phyloP scores from a whole-genome alignment of 192 early-diverging fungal genomes.

The Backusella psychrophila region DNA sequence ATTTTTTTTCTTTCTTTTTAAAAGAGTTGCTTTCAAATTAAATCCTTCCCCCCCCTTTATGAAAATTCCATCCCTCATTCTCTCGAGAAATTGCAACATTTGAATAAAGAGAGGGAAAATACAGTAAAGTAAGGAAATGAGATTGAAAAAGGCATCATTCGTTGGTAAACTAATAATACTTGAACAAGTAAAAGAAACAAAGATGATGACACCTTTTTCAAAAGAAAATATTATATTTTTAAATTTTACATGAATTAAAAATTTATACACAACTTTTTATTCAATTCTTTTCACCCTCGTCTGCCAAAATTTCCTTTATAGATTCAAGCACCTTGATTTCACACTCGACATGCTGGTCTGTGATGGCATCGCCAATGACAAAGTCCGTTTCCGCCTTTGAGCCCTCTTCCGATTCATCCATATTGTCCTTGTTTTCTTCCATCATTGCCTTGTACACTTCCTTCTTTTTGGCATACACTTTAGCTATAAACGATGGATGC shows the following conservation, averaged over 20 bases:
- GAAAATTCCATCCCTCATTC: constrained; percentile 9
- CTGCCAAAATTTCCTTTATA: constrained; percentile 9
- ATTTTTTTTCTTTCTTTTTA: background rate
- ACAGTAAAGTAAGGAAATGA: background rate
- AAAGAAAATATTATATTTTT: too few relatives aligned
- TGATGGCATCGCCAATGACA: constrained; percentile 3
- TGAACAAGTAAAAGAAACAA: background rate
- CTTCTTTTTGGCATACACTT: constrained; percentile 27
- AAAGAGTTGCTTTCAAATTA: background rate
- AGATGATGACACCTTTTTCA: too few relatives aligned
- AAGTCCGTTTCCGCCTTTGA: constrained; percentile 5
- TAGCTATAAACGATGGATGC: constrained; percentile 18
- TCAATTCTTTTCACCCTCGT: background rate
- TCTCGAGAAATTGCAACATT: background rate
- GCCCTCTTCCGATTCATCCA: constrained; percentile 20
- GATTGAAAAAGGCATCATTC: background rate
- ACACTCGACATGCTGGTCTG: constrained; percentile 19
- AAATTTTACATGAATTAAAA: too few relatives aligned
- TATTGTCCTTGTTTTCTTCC: background rate
- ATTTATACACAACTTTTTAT: background rate
- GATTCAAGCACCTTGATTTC: constrained; percentile 26
- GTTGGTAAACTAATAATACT: too few relatives aligned
- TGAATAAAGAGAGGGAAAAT: background rate
- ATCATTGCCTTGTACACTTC: constrained; percentile 12
- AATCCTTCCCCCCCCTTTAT: background rate